Percentiles rank a stretch among this genome's conserved stretches.
Evolutionary conservation across 306 rosid species (phyloP).

Genomic region (Begonia peltatifolia): DNA sequence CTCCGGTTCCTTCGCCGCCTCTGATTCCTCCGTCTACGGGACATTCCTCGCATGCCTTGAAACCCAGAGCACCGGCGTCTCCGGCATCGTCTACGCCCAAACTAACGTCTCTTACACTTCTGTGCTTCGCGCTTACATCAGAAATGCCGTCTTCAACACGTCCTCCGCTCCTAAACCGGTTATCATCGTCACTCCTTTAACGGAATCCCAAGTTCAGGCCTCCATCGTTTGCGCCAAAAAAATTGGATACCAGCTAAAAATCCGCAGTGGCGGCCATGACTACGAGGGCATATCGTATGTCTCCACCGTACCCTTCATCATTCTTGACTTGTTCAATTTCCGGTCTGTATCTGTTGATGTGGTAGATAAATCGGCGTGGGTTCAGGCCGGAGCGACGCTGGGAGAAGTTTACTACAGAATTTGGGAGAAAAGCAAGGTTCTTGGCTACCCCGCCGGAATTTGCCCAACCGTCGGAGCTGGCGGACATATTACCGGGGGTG

Average conservation of each 20-base stretch:
- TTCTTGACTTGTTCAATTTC: conserved; percentile 19
- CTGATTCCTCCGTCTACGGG: neutral
- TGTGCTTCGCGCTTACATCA: conserved; percentile 18
- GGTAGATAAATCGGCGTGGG: conserved; percentile 2
- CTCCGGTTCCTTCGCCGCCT: neutral
- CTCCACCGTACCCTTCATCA: conserved; percentile 11
- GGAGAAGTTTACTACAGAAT: conserved; percentile 18
- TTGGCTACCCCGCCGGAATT: conserved; percentile 23
- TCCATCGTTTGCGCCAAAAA: conserved; percentile 13
- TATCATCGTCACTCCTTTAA: conserved; percentile 26
- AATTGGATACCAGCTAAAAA: conserved; percentile 6
- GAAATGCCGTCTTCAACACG: conserved; percentile 23
- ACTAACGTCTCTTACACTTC: conserved; percentile 12
- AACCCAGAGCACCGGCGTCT: neutral
- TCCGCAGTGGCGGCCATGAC: conserved; percentile 21
- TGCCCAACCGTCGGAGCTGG: conserved; percentile 20
- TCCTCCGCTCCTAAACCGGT: conserved; percentile 27
- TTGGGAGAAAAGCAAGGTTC: conserved; percentile 11
- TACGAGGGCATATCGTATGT: conserved; percentile 23
- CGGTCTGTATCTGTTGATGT: conserved; percentile 11
- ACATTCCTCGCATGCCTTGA: neutral
- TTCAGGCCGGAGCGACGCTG: conserved; percentile 16
- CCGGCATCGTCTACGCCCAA: conserved; percentile 5
- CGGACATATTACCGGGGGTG: conserved; percentile 17
- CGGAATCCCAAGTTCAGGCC: conserved; percentile 15